Percentiles rank a stretch among this genome's conserved stretches.
Evolutionary conservation across 495 filamentous ascomycete species (phyloP).

Genomic region (Trichoderma orchidacearum): DNA sequence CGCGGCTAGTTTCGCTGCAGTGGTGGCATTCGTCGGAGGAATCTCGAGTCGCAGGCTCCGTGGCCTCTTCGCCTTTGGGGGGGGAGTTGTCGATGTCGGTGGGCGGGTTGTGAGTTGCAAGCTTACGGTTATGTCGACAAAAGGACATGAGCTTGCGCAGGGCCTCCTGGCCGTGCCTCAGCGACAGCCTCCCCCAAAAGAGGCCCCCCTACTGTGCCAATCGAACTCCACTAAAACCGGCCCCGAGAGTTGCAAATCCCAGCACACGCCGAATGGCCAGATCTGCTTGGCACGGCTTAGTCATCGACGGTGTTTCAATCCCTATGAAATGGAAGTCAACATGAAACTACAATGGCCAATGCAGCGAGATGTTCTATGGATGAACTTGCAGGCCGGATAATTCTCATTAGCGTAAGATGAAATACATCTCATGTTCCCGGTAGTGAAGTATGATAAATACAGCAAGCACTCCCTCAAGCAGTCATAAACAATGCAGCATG

Average conservation of each 20-base stretch:
- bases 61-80: background rate
- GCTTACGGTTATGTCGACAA: conserved; percentile 3
- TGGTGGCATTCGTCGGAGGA: conserved; percentile 1
- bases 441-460: too few species aligned
- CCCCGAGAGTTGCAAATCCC: background rate
- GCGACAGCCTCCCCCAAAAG: background rate
- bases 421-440: too few species aligned
- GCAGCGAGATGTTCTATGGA: too few species aligned
- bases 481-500: too few species aligned
- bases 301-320: background rate
- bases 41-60: background rate
- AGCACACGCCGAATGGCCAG: background rate
- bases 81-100: background rate
- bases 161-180: too few species aligned
- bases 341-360: too few species aligned
- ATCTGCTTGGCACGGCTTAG: background rate
- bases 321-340: too few species aligned
- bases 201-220: background rate
- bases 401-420: too few species aligned
- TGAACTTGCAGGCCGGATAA: too few species aligned
- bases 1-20: background rate
- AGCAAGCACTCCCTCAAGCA: too few species aligned
- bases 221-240: background rate
- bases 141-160: too few species aligned
- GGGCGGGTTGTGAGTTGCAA: conserved; percentile 3